A percentile compares a stretch with the other conserved stretches of the same genome.
phyloP scores from a whole-genome alignment of 495 filamentous ascomycete species.

The Penicillium macrosclerotiorum region DNA sequence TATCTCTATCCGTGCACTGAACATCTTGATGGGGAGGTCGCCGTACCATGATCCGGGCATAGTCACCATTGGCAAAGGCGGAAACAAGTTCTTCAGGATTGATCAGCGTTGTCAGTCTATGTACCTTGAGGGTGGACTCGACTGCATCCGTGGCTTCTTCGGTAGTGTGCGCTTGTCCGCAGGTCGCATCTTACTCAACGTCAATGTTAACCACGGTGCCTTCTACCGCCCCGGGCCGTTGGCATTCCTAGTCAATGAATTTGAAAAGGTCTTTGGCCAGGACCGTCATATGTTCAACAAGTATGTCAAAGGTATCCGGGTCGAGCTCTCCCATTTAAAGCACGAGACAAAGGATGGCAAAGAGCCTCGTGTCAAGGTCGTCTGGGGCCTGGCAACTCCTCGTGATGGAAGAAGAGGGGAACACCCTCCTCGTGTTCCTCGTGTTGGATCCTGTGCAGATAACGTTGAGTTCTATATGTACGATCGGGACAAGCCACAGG shows the following conservation, averaged over 20 bases:
- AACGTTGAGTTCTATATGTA: constrained; percentile 13
- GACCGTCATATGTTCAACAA: constrained; percentile 1
- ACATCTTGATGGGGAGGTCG: constrained; percentile 40
- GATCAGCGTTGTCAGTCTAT: constrained; percentile 3
- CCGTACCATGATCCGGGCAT: constrained; percentile 15
- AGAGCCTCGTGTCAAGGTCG: background rate
- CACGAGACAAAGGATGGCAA: background rate
- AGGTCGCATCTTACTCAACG: constrained; percentile 42
- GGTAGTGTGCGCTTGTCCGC: constrained; percentile 44
- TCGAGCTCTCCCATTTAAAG: constrained; percentile 10
- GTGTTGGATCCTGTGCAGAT: constrained; percentile 7
- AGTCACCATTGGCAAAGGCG: constrained; percentile 9
- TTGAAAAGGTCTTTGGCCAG: background rate
- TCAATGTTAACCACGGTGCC: constrained; percentile 44
- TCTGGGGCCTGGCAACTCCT: constrained; percentile 13
- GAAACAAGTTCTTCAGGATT: constrained; percentile 23
- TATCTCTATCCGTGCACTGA: constrained; percentile 40
- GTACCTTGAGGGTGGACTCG: constrained; percentile 34
- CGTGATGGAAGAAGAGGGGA: constrained; percentile 2
- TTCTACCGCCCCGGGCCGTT: constrained; percentile 39
- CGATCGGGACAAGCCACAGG: background rate
- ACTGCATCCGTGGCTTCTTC: constrained; percentile 47
- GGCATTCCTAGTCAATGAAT: constrained; percentile 18
- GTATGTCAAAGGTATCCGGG: constrained; percentile 11
- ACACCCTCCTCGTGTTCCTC: background rate